These are phyloP conservation scores for Anthostomella pinea DNA, from an alignment of 2,329 filamentous ascomycete species.

Conservation along the genomic window DNA sequence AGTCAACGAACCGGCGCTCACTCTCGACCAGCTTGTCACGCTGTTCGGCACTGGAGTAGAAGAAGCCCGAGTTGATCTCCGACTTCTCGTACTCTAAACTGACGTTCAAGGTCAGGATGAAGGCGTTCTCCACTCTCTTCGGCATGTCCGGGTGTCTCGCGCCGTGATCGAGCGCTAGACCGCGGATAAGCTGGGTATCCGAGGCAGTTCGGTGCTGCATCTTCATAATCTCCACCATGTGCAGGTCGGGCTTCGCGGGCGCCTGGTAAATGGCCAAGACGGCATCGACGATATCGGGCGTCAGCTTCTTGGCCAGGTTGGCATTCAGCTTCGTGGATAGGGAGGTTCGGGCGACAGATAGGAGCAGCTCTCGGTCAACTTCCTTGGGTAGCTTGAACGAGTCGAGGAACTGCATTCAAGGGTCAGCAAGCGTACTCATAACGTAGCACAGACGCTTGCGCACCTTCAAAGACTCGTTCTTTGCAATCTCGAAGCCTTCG, in stretches of 20 bases:
- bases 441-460: slow-evolving; percentile 5
- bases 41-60: slow-evolving; percentile 96
- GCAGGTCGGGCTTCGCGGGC: slow-evolving; percentile 88
- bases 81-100: slow-evolving; percentile 98
- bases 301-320: slow-evolving; percentile 84
- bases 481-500: slow-evolving; percentile 95
- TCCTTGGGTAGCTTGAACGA: slow-evolving; percentile 85
- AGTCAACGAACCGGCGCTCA: slow-evolving; percentile 91
- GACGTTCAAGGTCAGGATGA: slow-evolving; percentile 92
- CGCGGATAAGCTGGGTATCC: slow-evolving; percentile 93
- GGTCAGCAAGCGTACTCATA: slow-evolving; percentile 12
- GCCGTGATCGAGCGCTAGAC: slow-evolving; percentile 90
- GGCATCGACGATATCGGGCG: slow-evolving; percentile 92
- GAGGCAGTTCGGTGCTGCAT: slow-evolving; percentile 98
- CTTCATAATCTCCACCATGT: slow-evolving; percentile 99
- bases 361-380: slow-evolving; percentile 88
- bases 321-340: slow-evolving; percentile 93
- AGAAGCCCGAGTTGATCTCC: slow-evolving; percentile 98
- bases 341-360: slow-evolving; percentile 91
- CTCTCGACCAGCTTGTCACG: slow-evolving; percentile 97
- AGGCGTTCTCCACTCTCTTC: slow-evolving; percentile 91
- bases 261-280: slow-evolving; percentile 91
- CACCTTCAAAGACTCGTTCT: slow-evolving; percentile 86
- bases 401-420: slow-evolving; percentile 74
- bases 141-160: slow-evolving; percentile 98